Conservation (phyloP, 345 rosid genomes). For the Stellera chamaejasme region DNA sequence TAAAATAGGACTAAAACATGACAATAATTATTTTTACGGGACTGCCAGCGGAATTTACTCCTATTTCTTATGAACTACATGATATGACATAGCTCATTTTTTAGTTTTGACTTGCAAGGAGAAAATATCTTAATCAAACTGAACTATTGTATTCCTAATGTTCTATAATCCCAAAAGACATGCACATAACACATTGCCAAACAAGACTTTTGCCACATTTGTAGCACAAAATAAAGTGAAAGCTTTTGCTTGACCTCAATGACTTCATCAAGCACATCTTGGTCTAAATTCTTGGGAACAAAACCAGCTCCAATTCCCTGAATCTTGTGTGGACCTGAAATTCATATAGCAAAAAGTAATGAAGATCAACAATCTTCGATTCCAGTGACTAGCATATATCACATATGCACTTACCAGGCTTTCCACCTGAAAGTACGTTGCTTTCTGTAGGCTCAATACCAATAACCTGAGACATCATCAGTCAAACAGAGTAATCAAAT, state of each 20-base stretch:
- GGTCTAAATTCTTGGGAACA: conserved; percentile 79
- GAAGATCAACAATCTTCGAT: neutral
- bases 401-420: conserved; percentile 42
- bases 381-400: neutral
- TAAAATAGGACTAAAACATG: too few relatives aligned
- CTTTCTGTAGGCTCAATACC: conserved; percentile 85
- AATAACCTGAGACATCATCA: conserved; percentile 44
- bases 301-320: conserved; percentile 99
- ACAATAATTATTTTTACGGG: too few relatives aligned
- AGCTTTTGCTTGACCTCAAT: conserved; percentile 38
- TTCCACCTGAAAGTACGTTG: conserved; percentile 79
- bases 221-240: conserved; percentile 3
- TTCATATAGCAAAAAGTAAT: conserved; percentile 11
- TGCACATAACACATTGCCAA: too few relatives aligned
- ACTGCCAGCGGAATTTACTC: too few relatives aligned
- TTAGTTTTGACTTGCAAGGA: too few relatives aligned
- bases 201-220: too few relatives aligned
- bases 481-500: conserved; percentile 2
- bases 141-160: too few relatives aligned
- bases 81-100: too few relatives aligned
- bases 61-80: too few relatives aligned
- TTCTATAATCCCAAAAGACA: too few relatives aligned
- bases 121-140: too few relatives aligned
- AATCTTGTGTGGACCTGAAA: conserved; percentile 95
- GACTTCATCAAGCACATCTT: conserved; percentile 71